Evolutionary conservation across 345 rosid genomes (phyloP), one percentile per base, ranked within the genome.

Genomic region (Zanthoxylum bungeanum): DNA sequence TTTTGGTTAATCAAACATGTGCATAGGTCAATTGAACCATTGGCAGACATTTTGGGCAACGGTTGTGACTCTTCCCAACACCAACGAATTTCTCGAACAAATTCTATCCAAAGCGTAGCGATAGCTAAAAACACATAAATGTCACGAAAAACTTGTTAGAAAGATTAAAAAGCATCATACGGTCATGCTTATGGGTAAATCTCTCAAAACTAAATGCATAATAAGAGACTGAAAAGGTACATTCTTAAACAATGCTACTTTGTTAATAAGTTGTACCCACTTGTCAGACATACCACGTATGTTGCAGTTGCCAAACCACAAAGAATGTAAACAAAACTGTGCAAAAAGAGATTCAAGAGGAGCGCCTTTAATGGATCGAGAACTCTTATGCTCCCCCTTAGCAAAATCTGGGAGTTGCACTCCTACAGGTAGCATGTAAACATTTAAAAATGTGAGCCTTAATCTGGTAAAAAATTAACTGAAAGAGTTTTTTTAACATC

Each of bases 1-100:
- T 95, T 95, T 83, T 92, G 98, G 82, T 94, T 62, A 73, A 92
- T 85, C 81, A 95, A 85, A 85, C 97, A 94, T 57, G 93, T 89
- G 28, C 93, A 83, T 58, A 95, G 78, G 84, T 91, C 98, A 83
- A 95, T 86, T 37, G 87, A 79, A 76, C 92, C 88, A 78, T 78
- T 77, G 24, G 57, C 50, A 47, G 81, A 84, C 85, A 91, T 80
- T 84, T 85, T 89, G 46, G 99, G 97, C 82, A 95, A 75, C 16
- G 91, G 82, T 66, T 92, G 97, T 57, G 91, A 77, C 83, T 95
- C 99, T 81, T 95, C 99, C 99, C 98, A 95, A 72, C 85, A 92
- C 95, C 93, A 95, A 71, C 98, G 98, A 73, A 90, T 91, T 88
- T 95, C 99, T 68, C 93, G 93, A 77, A 90, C 89, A 75, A 95